These are phyloP conservation scores for Pelargonium nanum DNA, from an alignment of 345 rosid genomes.

Conservation along the genomic window DNA sequence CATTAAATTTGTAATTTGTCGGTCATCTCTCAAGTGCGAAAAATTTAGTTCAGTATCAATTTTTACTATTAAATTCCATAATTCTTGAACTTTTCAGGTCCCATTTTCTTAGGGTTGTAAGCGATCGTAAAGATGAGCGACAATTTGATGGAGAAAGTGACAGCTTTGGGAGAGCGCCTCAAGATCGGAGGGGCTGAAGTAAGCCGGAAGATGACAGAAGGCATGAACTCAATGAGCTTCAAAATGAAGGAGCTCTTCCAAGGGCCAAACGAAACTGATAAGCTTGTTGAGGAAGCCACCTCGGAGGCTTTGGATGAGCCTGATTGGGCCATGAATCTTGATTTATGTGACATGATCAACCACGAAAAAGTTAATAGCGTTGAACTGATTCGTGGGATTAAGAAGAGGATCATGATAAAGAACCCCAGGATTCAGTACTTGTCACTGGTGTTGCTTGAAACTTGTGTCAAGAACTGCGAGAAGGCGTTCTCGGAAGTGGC, in stretches of 20 bases:
- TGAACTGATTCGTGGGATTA: conserved; percentile 67
- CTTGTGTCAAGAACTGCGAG: conserved; percentile 81
- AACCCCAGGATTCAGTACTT: conserved; percentile 70
- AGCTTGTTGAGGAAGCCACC: conserved; percentile 86
- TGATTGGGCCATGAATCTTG: conserved; percentile 87
- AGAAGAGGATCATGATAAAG: conserved; percentile 60
- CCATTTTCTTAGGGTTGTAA: neutral
- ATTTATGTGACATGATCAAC: conserved; percentile 72
- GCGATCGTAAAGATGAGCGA: conserved; percentile 44
- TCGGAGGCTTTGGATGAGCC: conserved; percentile 75
- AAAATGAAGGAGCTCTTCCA: conserved; percentile 83
- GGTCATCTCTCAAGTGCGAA: too few relatives aligned
- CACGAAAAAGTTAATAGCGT: conserved; percentile 56
- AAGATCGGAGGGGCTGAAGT: conserved; percentile 85
- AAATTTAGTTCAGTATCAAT: too few relatives aligned
- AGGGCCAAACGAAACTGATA: conserved; percentile 68
- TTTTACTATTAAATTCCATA: too few relatives aligned
- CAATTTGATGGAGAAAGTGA: conserved; percentile 79
- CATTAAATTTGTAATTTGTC: too few relatives aligned
- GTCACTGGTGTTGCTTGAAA: conserved; percentile 76
- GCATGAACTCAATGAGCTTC: conserved; percentile 86
- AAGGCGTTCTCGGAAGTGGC: conserved; percentile 88
- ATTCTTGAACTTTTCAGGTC: too few relatives aligned
- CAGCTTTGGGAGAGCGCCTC: conserved; percentile 78
- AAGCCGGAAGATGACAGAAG: conserved; percentile 62